phyloP scores from a whole-genome alignment of 768 basidiomycete species.

The Boletus sp. region DNA sequence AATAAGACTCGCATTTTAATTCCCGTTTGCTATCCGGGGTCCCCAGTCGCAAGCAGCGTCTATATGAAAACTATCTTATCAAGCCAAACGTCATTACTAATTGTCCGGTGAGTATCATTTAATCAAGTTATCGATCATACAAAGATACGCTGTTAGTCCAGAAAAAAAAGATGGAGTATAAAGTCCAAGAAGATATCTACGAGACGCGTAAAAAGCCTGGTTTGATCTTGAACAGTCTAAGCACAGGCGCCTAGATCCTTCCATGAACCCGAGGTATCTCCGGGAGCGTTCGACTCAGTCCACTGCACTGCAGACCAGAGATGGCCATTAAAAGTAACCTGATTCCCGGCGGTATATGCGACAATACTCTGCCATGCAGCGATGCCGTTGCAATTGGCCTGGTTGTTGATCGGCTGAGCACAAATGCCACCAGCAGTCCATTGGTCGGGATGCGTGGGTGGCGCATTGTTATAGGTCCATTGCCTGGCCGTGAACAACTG shows the following conservation, averaged over 20 bases:
- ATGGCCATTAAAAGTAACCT: constrained; percentile 12
- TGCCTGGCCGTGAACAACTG: constrained; percentile 26
- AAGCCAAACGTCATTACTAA: not conserved
- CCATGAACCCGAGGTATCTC: constrained; percentile 29
- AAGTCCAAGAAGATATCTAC: not conserved
- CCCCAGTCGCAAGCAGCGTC: not conserved
- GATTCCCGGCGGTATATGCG: constrained; percentile 19
- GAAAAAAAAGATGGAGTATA: too few species aligned
- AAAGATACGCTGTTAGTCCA: too few species aligned
- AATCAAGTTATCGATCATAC: too few species aligned
- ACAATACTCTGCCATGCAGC: constrained; percentile 13
- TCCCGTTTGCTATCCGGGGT: not conserved
- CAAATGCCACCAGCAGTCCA: constrained; percentile 16
- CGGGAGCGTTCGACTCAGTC: constrained; percentile 19
- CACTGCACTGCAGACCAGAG: constrained; percentile 30
- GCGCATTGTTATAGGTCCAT: constrained; percentile 26
- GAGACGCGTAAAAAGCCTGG: not conserved
- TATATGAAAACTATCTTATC: not conserved
- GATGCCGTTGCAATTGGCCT: constrained; percentile 22
- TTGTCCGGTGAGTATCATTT: not conserved
- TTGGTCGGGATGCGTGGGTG: constrained; percentile 11
- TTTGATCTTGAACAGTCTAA: not conserved
- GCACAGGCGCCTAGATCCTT: constrained; percentile 20
- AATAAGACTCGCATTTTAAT: not conserved
- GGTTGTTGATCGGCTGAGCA: constrained; percentile 22